Conservation (phyloP, 495 filamentous ascomycete species). For the Daldinia caldariorum region DNA sequence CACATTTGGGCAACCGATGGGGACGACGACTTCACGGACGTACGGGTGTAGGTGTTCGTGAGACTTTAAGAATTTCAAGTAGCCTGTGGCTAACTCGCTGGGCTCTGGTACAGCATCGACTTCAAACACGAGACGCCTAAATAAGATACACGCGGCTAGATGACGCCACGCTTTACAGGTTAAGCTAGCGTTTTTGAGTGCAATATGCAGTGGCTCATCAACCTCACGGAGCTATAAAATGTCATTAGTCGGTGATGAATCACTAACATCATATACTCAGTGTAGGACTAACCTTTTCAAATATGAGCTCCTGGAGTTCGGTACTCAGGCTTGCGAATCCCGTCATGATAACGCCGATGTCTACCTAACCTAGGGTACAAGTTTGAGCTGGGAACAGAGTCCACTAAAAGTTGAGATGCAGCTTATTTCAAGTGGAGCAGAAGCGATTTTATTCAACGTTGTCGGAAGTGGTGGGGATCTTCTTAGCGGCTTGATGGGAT, state of each 20-base stretch:
- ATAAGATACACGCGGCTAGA: neutral
- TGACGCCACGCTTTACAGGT: neutral
- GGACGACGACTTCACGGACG: neutral
- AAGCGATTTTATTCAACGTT: neutral
- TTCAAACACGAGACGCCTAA: neutral
- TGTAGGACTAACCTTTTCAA: too few species aligned
- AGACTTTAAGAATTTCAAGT: neutral
- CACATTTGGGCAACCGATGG: neutral
- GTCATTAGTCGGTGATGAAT: neutral
- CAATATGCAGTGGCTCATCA: neutral
- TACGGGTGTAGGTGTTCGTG: neutral
- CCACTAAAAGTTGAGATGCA: neutral
- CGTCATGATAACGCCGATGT: neutral
- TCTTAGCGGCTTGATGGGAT: neutral
- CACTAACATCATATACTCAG: too few species aligned
- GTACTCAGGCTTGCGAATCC: neutral
- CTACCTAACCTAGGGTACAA: neutral
- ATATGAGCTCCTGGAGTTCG: conserved; percentile 3
- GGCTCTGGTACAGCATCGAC: neutral
- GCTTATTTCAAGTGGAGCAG: conserved; percentile 3
- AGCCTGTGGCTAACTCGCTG: neutral
- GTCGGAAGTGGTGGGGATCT: neutral
- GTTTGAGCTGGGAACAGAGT: neutral
- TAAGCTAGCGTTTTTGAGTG: conserved; percentile 2
- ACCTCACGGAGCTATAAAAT: neutral